A percentile compares a stretch with the other conserved stretches of the same genome.
phyloP scores from a whole-genome alignment of 2,329 filamentous ascomycete genomes.

The Didymella pomorum region DNA sequence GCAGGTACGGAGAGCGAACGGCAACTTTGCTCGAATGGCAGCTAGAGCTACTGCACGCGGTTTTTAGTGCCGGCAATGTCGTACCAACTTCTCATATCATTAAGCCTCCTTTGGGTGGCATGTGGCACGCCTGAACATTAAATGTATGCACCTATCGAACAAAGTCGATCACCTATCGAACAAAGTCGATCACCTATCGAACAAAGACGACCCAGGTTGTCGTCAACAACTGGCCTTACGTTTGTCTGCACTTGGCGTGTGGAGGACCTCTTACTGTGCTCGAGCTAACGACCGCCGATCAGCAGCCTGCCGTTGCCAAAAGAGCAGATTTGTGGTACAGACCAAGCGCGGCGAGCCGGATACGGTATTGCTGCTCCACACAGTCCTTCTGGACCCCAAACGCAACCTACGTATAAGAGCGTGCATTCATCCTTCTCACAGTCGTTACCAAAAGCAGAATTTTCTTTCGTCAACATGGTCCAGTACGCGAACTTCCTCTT shows the following conservation, averaged over 20 bases:
- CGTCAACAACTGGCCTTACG: not conserved
- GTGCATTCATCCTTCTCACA: not conserved
- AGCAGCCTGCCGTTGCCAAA: not conserved
- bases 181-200: too few species aligned
- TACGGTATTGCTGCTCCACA: not conserved
- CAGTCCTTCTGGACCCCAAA: not conserved
- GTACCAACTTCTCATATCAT: not conserved
- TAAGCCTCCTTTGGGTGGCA: not conserved
- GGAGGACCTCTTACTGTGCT: not conserved
- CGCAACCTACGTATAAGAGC: not conserved
- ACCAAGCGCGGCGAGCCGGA: not conserved
- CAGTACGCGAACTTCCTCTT: constrained; percentile 22
- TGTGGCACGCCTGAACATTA: constrained; percentile 1
- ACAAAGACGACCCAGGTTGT: not conserved
- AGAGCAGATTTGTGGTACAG: not conserved
- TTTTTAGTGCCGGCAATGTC: constrained; percentile 1
- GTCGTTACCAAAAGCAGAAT: not conserved
- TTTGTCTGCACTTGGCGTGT: constrained; percentile 1
- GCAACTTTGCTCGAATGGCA: not conserved
- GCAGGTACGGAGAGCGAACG: constrained; percentile 1
- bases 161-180: too few species aligned
- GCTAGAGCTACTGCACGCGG: not conserved
- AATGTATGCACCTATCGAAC: not conserved
- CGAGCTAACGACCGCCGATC: constrained; percentile 1
- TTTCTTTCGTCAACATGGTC: constrained; percentile 3